Evolutionary conservation across 495 filamentous ascomycete genomes (phyloP), one percentile per base, ranked within the genome.

Genomic region (Hamigera avellanea): DNA sequence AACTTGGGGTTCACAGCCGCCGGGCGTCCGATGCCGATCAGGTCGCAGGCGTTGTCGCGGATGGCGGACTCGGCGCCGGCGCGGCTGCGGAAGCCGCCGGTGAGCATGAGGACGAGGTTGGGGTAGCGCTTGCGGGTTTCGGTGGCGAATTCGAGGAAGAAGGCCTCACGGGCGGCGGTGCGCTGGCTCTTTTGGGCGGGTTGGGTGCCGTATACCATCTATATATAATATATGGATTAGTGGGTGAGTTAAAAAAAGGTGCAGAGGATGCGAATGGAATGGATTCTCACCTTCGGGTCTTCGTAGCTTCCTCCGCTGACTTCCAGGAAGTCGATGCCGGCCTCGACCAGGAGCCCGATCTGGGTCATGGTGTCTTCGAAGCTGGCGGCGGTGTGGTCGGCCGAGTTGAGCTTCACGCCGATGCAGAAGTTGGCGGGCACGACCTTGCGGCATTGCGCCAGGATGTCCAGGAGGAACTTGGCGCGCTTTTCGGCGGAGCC

Each of bases 341-440:
- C 72, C 1, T 61, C 54, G 6, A 53, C 52, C 10, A 81, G 62
- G 8, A 73, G 55, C 9, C 47, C 35, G 35, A 78, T 59, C 51
- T 78, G 75, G 12, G 59, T 59, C 45, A 80, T 59, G 25, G 57
- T 64, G 13, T 64, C 66, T 42, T 65, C 61, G 33, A 75, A 48
- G 31, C 54, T 60, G 6, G 58, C 44, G 4, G 49, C 54, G 51
- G 59, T 60, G 51, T 64, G 62, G 39, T 81, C 76, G 1, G 66
- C 72, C 6, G 72, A 76, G 50, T 79, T 81, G 21, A 81, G 42
- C 50, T 81, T 81, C 29, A 80, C 64, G 12, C 75, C 74, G 26
- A 81, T 62, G 32, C 55, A 60, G 45, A 81, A 79, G 0, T 45
- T 50, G 3, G 54, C 3, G 0, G 65, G 67, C 1, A 69, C 69